Evolutionary conservation across 2,329 filamentous ascomycete genomes (phyloP).

Genomic region (Xylariaceae sp.): DNA sequence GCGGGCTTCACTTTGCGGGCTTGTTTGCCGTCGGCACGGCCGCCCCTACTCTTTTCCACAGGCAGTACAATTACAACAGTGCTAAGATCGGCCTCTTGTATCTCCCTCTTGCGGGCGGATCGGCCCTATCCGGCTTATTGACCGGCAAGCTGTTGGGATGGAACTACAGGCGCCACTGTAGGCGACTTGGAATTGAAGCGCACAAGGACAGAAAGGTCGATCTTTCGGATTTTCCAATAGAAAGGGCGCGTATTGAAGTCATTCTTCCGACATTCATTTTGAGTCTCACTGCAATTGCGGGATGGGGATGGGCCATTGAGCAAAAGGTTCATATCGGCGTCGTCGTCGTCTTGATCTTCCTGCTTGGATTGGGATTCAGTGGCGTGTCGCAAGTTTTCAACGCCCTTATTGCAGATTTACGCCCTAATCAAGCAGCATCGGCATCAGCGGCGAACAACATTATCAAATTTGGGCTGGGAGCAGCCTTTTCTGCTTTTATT

Average conservation of each 20-base stretch:
- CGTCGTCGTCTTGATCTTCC: constrained; percentile 53
- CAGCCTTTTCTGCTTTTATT: constrained; percentile 57
- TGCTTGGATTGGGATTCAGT: constrained; percentile 55
- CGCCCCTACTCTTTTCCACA: constrained; percentile 47
- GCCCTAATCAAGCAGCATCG: constrained; percentile 57
- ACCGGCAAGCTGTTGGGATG: constrained; percentile 49
- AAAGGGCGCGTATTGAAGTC: constrained; percentile 19
- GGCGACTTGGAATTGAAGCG: constrained; percentile 13
- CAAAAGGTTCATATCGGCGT: constrained; percentile 47
- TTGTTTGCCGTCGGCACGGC: constrained; percentile 55
- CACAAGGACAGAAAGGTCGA: constrained; percentile 16
- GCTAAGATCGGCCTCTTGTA: constrained; percentile 52
- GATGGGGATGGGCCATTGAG: constrained; percentile 59
- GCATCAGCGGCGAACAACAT: constrained; percentile 62
- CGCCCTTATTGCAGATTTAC: constrained; percentile 60
- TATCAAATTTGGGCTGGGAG: constrained; percentile 57
- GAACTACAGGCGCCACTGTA: constrained; percentile 25
- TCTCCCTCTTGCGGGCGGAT: constrained; percentile 51
- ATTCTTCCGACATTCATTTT: constrained; percentile 44
- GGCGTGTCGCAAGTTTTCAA: constrained; percentile 59
- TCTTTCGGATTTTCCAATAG: constrained; percentile 19
- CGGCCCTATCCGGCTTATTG: constrained; percentile 42
- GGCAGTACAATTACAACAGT: constrained; percentile 48
- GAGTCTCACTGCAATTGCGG: constrained; percentile 50
- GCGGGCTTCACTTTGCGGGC: constrained; percentile 52